A percentile compares a stretch with the other conserved stretches of the same genome.
Evolutionary conservation across 495 filamentous ascomycete genomes (phyloP).

Genomic region (Aspergillus steynii): DNA sequence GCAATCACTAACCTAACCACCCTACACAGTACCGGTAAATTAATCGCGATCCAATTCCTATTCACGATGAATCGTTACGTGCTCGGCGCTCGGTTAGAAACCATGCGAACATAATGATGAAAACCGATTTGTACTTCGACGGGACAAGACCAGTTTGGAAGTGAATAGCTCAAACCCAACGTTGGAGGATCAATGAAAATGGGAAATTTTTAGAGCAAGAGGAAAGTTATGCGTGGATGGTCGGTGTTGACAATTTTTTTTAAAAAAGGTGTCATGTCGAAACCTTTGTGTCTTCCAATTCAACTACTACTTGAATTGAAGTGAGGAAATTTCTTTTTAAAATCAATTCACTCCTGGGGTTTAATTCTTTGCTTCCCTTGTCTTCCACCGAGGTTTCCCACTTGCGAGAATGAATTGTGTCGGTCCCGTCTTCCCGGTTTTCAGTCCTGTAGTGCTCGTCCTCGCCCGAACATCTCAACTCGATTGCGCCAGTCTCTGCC

Average conservation of each 20-base stretch:
- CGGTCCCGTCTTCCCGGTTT: too few species aligned
- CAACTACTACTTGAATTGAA: conserved; percentile 28
- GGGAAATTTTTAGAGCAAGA: conserved; percentile 10
- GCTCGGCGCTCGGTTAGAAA: conserved; percentile 28
- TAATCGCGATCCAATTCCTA: conserved; percentile 32
- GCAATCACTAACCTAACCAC: conserved; percentile 17
- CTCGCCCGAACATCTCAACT: too few species aligned
- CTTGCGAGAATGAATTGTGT: too few species aligned
- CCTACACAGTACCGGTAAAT: conserved; percentile 55
- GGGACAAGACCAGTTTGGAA: conserved; percentile 5
- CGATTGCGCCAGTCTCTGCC: not conserved
- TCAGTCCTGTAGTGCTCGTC: not conserved
- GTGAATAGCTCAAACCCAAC: conserved; percentile 5
- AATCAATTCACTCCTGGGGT: not conserved
- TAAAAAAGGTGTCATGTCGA: conserved; percentile 20
- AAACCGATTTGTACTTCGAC: conserved; percentile 14
- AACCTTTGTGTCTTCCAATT: conserved; percentile 18
- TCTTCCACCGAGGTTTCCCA: conserved; percentile 18
- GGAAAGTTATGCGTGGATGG: conserved; percentile 20
- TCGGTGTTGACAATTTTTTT: conserved; percentile 27
- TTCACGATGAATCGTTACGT: conserved; percentile 37
- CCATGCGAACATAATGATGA: conserved; percentile 14
- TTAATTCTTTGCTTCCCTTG: conserved; percentile 11
- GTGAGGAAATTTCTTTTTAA: conserved; percentile 31
- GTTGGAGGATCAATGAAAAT: conserved; percentile 8